A percentile compares a stretch with the other conserved stretches of the same genome.
phyloP scores from a whole-genome alignment of 176 grass and related monocot species.

The Cenchrus americanus region DNA sequence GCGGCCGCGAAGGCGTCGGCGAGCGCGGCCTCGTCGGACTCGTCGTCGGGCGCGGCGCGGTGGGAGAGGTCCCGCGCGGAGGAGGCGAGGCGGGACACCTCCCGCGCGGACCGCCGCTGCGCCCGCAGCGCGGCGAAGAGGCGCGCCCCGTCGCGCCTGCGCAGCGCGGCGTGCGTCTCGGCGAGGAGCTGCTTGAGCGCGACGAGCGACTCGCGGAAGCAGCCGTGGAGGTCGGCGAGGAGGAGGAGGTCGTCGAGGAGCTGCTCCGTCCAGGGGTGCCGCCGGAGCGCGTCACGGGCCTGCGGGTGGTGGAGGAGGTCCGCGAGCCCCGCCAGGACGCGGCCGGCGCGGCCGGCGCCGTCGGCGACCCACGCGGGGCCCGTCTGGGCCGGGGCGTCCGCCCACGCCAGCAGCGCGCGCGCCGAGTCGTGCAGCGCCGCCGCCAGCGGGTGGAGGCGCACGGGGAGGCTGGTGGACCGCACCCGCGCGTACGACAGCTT shows the following conservation, averaged over 20 bases:
- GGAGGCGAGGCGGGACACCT: slow-evolving; percentile 39
- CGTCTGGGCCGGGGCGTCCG: slow-evolving; percentile 37
- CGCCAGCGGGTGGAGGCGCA: slow-evolving; percentile 68
- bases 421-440: slow-evolving; percentile 53
- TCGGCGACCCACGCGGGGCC: slow-evolving; percentile 47
- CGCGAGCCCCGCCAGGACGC: slow-evolving; percentile 37
- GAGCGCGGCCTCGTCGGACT: slow-evolving; percentile 49
- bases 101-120: slow-evolving; percentile 55
- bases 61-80: slow-evolving; percentile 52
- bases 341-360: not conserved
- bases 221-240: slow-evolving; percentile 56
- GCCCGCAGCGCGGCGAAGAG: slow-evolving; percentile 50
- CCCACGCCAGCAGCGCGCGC: slow-evolving; percentile 47
- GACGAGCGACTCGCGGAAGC: slow-evolving; percentile 56
- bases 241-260: slow-evolving; percentile 66
- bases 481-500: slow-evolving; percentile 54
- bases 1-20: slow-evolving; percentile 47
- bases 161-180: slow-evolving; percentile 55
- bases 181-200: slow-evolving; percentile 48
- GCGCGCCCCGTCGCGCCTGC: slow-evolving; percentile 47
- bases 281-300: slow-evolving; percentile 55
- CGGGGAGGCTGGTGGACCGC: slow-evolving; percentile 62
- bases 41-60: slow-evolving; percentile 33
- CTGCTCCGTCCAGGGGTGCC: slow-evolving; percentile 52
- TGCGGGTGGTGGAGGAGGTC: slow-evolving; percentile 66